Evolutionary conservation across 1,139 yeast species (phyloP).

Genomic region (Zygosaccharomyces sapae): DNA sequence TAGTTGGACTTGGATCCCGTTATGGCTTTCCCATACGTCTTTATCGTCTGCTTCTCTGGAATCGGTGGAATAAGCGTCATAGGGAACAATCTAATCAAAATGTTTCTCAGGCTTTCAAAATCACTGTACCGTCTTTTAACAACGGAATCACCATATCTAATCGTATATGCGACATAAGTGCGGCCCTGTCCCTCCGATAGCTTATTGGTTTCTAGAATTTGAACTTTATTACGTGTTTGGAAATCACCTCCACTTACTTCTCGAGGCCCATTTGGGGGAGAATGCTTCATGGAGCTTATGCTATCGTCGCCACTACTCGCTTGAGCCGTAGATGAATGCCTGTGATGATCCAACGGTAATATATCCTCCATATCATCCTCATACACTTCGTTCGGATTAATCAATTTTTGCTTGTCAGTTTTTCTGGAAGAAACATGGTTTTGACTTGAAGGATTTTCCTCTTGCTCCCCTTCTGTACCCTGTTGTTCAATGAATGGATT

Average conservation of each 20-base stretch:
- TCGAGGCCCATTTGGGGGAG: conserved; percentile 3
- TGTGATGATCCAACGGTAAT: conserved; percentile 12
- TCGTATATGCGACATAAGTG: conserved; percentile 77
- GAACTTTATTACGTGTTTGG: conserved; percentile 22
- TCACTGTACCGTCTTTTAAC: conserved; percentile 88
- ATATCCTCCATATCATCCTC: conserved; percentile 22
- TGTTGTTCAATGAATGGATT: conserved; percentile 29
- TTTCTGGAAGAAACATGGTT: conserved; percentile 3
- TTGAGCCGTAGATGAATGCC: conserved; percentile 3
- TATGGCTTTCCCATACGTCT: conserved; percentile 33
- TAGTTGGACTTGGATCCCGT: conserved; percentile 31
- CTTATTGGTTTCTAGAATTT: conserved; percentile 73
- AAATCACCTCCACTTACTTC: neutral
- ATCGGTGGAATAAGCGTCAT: conserved; percentile 80
- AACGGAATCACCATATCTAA: conserved; percentile 53
- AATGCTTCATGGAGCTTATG: conserved; percentile 8
- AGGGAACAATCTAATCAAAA: conserved; percentile 71
- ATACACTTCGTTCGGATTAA: conserved; percentile 25
- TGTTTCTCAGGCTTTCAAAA: conserved; percentile 74
- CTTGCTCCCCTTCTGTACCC: conserved; percentile 2
- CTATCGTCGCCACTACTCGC: conserved; percentile 11
- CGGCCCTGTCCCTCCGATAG: conserved; percentile 70
- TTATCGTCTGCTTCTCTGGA: conserved; percentile 56
- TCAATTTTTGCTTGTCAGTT: conserved; percentile 8
- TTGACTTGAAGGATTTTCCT: conserved; percentile 4